Percentiles rank a stretch among this genome's conserved stretches.
Conservation (phyloP, 148 eudicot genomes). For the Beta vulgaris region DNA sequence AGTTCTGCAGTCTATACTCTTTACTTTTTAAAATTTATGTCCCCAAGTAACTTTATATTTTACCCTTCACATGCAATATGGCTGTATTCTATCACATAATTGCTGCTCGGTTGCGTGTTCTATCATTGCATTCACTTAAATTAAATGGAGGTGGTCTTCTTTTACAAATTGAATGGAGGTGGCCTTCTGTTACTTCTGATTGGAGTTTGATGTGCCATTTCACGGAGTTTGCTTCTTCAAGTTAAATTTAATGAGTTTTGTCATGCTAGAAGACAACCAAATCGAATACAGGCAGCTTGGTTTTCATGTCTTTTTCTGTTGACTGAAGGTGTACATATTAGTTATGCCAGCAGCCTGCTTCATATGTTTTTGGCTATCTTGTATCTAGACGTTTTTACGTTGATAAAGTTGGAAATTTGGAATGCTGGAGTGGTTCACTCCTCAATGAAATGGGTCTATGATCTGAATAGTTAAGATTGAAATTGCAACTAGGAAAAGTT, state of each 20-base stretch:
- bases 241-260: not conserved
- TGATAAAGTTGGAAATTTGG: not conserved
- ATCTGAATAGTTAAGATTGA: not conserved
- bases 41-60: not conserved
- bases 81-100: too few relatives aligned
- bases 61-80: not conserved
- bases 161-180: too few relatives aligned
- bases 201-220: not conserved
- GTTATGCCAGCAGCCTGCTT: too few relatives aligned
- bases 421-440: not conserved
- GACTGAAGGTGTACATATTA: too few relatives aligned
- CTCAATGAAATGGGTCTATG: not conserved
- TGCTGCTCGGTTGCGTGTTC: not conserved
- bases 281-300: not conserved
- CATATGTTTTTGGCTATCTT: too few relatives aligned
- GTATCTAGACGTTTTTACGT: not conserved
- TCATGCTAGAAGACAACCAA: not conserved
- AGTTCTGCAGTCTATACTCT: not conserved
- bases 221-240: not conserved
- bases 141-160: not conserved
- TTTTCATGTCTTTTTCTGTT: not conserved
- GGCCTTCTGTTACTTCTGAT: not conserved
- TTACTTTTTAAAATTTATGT: not conserved
- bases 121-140: not conserved
- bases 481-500: too few relatives aligned